These are phyloP conservation scores for Nephelium lappaceum DNA, from an alignment of 345 rosid species.

Conservation along the genomic window DNA sequence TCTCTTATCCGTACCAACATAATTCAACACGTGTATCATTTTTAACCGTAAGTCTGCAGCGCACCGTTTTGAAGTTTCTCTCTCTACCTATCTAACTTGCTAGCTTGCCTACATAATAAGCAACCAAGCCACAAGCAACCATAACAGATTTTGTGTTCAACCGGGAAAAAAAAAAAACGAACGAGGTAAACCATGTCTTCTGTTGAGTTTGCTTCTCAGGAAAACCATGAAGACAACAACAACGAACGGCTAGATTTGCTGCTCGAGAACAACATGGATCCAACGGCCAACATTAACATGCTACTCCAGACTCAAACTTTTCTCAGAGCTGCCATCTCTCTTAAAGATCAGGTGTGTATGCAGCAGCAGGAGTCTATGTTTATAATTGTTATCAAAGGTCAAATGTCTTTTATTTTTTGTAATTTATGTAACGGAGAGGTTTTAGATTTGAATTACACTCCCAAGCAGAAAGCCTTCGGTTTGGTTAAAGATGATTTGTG, in stretches of 20 bases:
- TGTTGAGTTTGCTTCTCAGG: constrained; percentile 38
- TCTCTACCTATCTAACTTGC: not conserved
- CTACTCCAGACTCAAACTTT: constrained; percentile 47
- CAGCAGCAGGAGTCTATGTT: no score
- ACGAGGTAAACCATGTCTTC: constrained; percentile 34
- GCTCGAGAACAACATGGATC: constrained; percentile 35
- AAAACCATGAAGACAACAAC: constrained; percentile 28
- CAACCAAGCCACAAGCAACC: not conserved
- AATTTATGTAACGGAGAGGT: no score
- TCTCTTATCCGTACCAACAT: not conserved
- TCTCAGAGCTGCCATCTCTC: constrained; percentile 67
- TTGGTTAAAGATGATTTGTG: not conserved
- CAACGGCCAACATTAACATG: constrained; percentile 29
- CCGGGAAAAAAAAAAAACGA: not conserved
- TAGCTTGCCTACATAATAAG: not conserved
- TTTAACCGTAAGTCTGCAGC: not conserved
- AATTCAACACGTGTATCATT: not conserved
- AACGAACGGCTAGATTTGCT: constrained; percentile 35
- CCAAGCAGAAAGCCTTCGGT: not conserved
- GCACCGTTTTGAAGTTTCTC: not conserved
- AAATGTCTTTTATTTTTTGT: no score
- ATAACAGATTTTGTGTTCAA: no score
- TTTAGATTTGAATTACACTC: no score
- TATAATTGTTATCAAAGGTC: no score
- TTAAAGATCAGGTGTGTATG: constrained; percentile 60